These are phyloP conservation scores for Phaffia rhodozyma DNA, from an alignment of 1,284 basidiomycete genomes.

Conservation along the genomic window DNA sequence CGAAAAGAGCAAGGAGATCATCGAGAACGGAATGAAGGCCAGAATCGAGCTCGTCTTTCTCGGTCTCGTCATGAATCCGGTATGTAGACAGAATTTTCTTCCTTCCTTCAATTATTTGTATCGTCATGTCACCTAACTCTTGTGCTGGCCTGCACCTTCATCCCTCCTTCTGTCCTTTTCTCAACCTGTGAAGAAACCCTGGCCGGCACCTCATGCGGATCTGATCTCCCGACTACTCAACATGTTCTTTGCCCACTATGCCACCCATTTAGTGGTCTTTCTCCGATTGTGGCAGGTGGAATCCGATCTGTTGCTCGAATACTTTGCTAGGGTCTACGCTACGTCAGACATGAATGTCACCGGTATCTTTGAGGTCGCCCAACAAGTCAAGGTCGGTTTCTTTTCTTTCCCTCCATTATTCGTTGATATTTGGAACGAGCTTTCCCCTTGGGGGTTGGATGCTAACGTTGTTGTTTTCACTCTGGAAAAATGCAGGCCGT, in stretches of 20 bases:
- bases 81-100: conserved; percentile 38
- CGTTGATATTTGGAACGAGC: neutral
- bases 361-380: conserved; percentile 85
- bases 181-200: conserved; percentile 53
- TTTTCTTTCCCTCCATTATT: conserved; percentile 4
- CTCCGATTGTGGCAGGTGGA: conserved; percentile 90
- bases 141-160: conserved; percentile 6
- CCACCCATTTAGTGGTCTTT: conserved; percentile 91
- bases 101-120: neutral
- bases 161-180: neutral
- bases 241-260: conserved; percentile 85
- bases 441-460: neutral
- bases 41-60: conserved; percentile 82
- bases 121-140: neutral
- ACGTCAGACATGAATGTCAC: conserved; percentile 89
- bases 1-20: conserved; percentile 21
- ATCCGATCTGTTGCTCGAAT: conserved; percentile 67
- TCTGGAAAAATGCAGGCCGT: conserved; percentile 50
- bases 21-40: conserved; percentile 27
- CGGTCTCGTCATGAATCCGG: conserved; percentile 79
- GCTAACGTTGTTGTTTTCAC: conserved; percentile 16
- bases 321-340: conserved; percentile 81
- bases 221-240: conserved; percentile 74
- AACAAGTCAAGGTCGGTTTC: conserved; percentile 69
- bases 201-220: conserved; percentile 74